Evolutionary conservation across 306 rosid species (phyloP).

Genomic region (Sicyos edulis): DNA sequence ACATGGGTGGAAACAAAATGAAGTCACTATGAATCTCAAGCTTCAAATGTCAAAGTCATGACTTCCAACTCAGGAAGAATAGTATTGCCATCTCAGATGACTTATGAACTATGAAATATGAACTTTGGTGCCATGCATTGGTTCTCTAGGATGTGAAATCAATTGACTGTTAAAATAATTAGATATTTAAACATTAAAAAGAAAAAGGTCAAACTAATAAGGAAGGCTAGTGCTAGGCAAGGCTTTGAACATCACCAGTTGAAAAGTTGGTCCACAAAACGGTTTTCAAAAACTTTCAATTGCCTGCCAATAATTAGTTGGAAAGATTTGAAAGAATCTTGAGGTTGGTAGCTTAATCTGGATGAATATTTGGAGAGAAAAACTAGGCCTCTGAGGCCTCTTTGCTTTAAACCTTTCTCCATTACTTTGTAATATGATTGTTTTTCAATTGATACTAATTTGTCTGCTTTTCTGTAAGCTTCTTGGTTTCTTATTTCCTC

Average conservation of each 20-base stretch:
- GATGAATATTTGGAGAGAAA: neutral
- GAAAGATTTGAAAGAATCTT: neutral
- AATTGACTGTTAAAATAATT: neutral
- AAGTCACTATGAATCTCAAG: neutral
- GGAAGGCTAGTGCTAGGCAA: neutral
- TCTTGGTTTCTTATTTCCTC: neutral
- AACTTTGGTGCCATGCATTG: neutral
- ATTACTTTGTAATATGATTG: neutral
- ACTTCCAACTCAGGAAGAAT: neutral
- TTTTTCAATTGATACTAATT: neutral
- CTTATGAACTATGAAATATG: conserved; percentile 7
- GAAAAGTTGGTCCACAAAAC: neutral
- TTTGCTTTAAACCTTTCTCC: neutral
- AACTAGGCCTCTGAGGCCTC: neutral
- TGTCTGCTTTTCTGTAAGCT: conserved; percentile 6
- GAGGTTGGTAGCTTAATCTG: neutral
- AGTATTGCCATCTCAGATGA: neutral
- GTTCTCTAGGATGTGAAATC: neutral
- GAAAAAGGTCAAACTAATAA: too few species aligned
- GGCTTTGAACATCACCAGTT: neutral
- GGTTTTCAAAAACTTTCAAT: neutral
- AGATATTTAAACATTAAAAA: neutral
- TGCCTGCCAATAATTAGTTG: neutral
- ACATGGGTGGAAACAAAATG: neutral
- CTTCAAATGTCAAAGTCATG: neutral